phyloP scores from a whole-genome alignment of 805 yeast genomes.

The Monosporozyma unispora region DNA sequence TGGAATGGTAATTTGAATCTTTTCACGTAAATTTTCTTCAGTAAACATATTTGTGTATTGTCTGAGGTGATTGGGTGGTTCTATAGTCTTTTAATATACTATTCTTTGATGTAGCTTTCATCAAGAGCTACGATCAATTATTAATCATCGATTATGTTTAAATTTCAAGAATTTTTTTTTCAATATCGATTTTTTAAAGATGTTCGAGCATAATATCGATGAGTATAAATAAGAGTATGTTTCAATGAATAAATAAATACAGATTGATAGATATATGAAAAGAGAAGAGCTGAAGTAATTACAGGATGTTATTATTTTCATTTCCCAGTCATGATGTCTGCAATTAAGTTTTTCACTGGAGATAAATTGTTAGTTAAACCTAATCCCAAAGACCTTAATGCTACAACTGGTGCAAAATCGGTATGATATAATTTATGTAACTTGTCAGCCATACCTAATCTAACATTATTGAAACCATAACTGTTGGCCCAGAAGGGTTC shows the following conservation, averaged over 20 bases:
- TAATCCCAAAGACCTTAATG: slow-evolving; percentile 67
- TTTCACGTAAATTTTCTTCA: slow-evolving; percentile 20
- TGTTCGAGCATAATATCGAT: no score
- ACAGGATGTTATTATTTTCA: not conserved
- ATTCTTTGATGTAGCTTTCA: not conserved
- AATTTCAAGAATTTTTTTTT: not conserved
- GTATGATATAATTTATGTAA: slow-evolving; percentile 79
- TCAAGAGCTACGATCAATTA: not conserved
- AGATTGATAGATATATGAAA: not conserved
- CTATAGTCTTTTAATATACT: not conserved
- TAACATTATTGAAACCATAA: slow-evolving; percentile 67
- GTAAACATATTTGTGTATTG: slow-evolving; percentile 9
- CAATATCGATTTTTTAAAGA: not conserved
- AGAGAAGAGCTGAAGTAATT: no score
- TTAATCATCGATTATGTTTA: not conserved
- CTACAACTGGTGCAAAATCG: slow-evolving; percentile 64
- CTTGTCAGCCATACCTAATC: slow-evolving; percentile 86
- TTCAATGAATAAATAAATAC: not conserved
- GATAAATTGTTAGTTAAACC: slow-evolving; percentile 54
- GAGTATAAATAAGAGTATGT: no score
- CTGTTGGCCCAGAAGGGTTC: slow-evolving; percentile 84
- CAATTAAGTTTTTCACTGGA: slow-evolving; percentile 61
- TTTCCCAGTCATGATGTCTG: slow-evolving; percentile 41
- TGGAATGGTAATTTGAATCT: slow-evolving; percentile 19
- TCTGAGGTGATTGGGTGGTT: not conserved